A percentile compares a stretch with the other conserved stretches of the same genome.
Evolutionary conservation across 2,329 filamentous ascomycete species (phyloP).

Genomic region (Trichophaea hybrida): DNA sequence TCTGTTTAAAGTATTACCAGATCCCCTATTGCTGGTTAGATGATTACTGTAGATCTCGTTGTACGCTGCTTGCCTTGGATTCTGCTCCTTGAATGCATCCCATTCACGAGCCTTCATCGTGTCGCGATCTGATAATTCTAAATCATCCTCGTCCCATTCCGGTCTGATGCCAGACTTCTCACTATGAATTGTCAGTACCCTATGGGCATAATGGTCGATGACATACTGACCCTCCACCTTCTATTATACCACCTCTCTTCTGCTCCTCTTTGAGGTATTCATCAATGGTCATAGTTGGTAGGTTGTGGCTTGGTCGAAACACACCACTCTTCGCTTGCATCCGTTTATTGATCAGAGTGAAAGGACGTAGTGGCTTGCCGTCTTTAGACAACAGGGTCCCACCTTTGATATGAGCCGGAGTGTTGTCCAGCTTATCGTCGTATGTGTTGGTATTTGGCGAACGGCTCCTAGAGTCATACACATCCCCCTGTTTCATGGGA

Average conservation of each 20-base stretch:
- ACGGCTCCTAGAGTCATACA: conserved; percentile 37
- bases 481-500: conserved; percentile 30
- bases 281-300: conserved; percentile 95
- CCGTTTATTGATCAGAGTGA: conserved; percentile 67
- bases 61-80: conserved; percentile 45
- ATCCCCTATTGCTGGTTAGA: conserved; percentile 37
- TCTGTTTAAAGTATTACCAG: conserved; percentile 71
- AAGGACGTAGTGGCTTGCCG: conserved; percentile 79
- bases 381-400: conserved; percentile 63
- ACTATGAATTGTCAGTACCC: conserved; percentile 11
- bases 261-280: conserved; percentile 92
- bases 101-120: conserved; percentile 87
- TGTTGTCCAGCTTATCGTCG: conserved; percentile 60
- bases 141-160: conserved; percentile 76
- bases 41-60: conserved; percentile 1
- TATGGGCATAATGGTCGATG: background rate
- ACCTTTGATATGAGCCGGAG: conserved; percentile 34
- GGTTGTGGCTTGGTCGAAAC: conserved; percentile 77
- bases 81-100: conserved; percentile 88
- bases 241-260: conserved; percentile 70
- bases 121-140: conserved; percentile 74
- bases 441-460: conserved; percentile 40
- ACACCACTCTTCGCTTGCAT: conserved; percentile 65
- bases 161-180: conserved; percentile 39
- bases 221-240: conserved; percentile 55